Percentiles rank a stretch among this genome's conserved stretches.
These are phyloP conservation scores for Ricinus communis DNA, from an alignment of 345 rosid genomes.

Conservation along the genomic window DNA sequence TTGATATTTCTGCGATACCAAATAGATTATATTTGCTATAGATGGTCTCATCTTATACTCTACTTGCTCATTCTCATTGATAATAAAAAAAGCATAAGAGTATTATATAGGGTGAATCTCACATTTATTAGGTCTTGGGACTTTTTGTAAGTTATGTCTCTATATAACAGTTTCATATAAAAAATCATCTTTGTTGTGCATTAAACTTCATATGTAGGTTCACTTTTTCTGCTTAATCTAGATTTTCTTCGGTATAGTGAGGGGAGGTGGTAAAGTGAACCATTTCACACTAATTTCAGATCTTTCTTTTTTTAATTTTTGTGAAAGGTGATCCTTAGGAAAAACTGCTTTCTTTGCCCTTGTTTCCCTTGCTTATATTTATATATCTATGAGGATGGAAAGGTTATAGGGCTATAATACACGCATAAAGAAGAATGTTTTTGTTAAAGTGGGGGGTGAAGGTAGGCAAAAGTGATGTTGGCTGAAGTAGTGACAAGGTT, in stretches of 20 bases:
- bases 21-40: not conserved
- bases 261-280: not conserved
- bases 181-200: not conserved
- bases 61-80: too few species aligned
- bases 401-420: too few species aligned
- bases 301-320: not conserved
- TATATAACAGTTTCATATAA: not conserved
- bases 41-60: not conserved
- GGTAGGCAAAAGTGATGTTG: not conserved
- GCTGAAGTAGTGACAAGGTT: not conserved
- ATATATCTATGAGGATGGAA: not conserved
- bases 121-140: not conserved
- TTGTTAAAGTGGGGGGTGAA: not conserved
- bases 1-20: not conserved
- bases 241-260: not conserved
- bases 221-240: not conserved
- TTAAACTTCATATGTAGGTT: not conserved
- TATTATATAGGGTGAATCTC: not conserved
- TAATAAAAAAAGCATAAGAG: too few species aligned
- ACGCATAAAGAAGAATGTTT: not conserved
- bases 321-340: not conserved
- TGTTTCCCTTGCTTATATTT: not conserved
- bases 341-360: not conserved
- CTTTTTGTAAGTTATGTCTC: not conserved
- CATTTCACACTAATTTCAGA: not conserved